phyloP scores from a whole-genome alignment of 2,329 filamentous ascomycete genomes.

The Aureobasidium uvarum region DNA sequence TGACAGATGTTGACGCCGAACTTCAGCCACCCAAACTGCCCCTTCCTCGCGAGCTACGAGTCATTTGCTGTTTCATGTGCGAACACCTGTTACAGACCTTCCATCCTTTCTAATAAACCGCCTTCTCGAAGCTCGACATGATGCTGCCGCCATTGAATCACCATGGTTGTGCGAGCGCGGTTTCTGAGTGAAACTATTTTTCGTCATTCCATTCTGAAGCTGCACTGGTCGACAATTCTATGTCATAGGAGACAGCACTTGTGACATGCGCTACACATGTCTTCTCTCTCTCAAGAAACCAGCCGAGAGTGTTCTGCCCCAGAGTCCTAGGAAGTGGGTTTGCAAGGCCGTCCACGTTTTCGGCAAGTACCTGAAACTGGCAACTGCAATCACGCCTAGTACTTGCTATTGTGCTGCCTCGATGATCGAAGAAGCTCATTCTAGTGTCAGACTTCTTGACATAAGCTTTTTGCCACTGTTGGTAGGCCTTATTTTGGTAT shows the following conservation, averaged over 20 bases:
- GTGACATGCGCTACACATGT: not conserved
- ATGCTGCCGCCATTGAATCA: not conserved
- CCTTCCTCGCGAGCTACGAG: not conserved
- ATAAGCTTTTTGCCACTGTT: conserved; percentile 3
- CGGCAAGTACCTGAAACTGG: not conserved
- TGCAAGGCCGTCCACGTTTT: not conserved
- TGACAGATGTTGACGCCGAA: conserved; percentile 5
- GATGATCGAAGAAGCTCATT: not conserved
- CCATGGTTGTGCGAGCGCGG: not conserved
- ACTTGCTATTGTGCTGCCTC: not conserved
- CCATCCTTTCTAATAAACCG: conserved; percentile 7
- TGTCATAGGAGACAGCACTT: not conserved
- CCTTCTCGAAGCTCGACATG: conserved; percentile 1
- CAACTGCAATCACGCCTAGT: not conserved
- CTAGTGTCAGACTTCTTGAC: not conserved
- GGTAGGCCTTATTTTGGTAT: not conserved
- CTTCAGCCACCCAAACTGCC: not conserved
- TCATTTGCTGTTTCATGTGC: conserved; percentile 4
- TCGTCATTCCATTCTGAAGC: not conserved
- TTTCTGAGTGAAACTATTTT: conserved; percentile 2
- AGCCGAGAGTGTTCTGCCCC: not conserved
- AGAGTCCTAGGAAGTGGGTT: not conserved
- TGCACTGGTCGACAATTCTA: not conserved
- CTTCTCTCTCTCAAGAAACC: not conserved
- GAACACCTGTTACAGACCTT: conserved; percentile 9